phyloP scores from a whole-genome alignment of 2,329 filamentous ascomycete species.

The Ilyonectria destructans region DNA sequence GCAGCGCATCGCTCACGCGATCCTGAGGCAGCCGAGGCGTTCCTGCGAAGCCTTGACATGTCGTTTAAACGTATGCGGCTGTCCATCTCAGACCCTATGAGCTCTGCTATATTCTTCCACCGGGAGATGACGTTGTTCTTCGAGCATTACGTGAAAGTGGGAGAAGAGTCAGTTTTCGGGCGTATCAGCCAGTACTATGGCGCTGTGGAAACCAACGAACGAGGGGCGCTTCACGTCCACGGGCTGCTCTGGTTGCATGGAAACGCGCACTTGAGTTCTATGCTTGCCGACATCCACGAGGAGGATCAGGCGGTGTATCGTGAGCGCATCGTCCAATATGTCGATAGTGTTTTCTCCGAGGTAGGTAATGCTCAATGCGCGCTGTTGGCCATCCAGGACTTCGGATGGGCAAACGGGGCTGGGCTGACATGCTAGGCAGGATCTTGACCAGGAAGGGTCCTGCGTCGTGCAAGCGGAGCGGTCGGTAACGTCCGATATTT shows the following conservation, averaged over 20 bases:
- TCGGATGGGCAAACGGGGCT: not conserved
- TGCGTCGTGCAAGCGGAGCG: slow-evolving; percentile 1
- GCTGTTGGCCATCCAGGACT: not conserved
- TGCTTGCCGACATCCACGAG: not conserved
- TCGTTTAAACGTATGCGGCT: too few relatives aligned
- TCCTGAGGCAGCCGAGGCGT: too few relatives aligned
- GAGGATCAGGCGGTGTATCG: slow-evolving; percentile 6
- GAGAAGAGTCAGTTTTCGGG: too few relatives aligned
- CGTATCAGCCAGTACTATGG: too few relatives aligned
- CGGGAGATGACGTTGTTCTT: too few relatives aligned
- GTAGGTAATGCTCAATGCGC: not conserved
- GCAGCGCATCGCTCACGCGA: too few relatives aligned
- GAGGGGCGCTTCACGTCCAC: not conserved
- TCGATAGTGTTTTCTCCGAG: slow-evolving; percentile 29
- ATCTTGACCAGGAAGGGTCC: slow-evolving; percentile 20
- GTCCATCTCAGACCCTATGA: too few relatives aligned
- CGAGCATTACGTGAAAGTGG: too few relatives aligned
- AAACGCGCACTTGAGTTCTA: slow-evolving; percentile 3
- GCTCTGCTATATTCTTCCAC: too few relatives aligned
- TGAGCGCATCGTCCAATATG: slow-evolving; percentile 9
- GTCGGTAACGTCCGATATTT: slow-evolving; percentile 12
- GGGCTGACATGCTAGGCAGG: slow-evolving; percentile 14
- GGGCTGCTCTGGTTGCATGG: not conserved
- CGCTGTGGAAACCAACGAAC: too few relatives aligned
- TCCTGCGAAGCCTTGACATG: too few relatives aligned